Evolutionary conservation across 164 flowering plant genomes (phyloP), one percentile per base, ranked within the genome.

Genomic region (Berberis vulgaris): DNA sequence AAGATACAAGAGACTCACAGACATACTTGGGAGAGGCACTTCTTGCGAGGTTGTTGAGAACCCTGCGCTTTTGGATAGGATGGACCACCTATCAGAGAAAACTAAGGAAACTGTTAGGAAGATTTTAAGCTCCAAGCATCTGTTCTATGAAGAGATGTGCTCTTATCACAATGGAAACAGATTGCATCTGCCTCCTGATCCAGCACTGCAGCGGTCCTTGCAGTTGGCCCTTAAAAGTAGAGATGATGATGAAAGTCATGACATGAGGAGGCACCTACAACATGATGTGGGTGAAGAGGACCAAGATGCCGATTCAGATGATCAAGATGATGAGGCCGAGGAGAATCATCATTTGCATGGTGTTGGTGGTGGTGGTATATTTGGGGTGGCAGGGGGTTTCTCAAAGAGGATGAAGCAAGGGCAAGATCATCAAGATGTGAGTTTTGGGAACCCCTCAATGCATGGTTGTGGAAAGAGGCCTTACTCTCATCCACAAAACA

Each of bases 101-200:
- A 64, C 68, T 6, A 87, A 86, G 73, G 87, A 84, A 57, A 83
- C 80, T 49, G 91, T 87, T 46, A 81, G 83, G 77, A 89, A 86
- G 71, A 86, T 90, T 59, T 71, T 90, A 62, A 81, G 85, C 76
- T 84, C 89, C 2, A 90, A 87, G 69, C 97, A 90, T 68, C 74
- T 90, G 59, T 90, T 84, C 67, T 87, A 84, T 64, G 86, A 82
- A 72, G 94, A 87, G 71, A 86, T 90, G 92, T 90, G 97, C 60
- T 87, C 94, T 26, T 90, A 84, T 62, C 90, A 87, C 67, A 87
- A 90, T 76, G 81, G 86, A 53, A 87, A 87, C 65, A 68, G 91
- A 45, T 66, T 86, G 72, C 81, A 77, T 76, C 75, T 87, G 59
- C 94, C 88, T 62, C 78, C 74, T 58, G 91, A 89, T 71, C 84